Conservation (phyloP, 805 yeast genomes). For the Ogataea philodendri region DNA sequence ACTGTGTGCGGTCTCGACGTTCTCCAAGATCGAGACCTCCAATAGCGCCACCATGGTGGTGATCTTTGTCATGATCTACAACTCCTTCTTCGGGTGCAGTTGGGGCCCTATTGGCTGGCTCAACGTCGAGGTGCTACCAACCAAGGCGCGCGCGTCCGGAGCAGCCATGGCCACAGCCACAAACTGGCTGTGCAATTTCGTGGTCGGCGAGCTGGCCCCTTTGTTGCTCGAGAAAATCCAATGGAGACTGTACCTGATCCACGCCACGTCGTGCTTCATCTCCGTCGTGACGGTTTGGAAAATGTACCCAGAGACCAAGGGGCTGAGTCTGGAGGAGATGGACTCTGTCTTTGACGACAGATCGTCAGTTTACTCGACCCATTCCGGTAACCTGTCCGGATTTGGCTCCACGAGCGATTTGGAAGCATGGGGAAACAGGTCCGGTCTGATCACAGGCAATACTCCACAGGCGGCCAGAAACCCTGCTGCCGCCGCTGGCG, state of each 20-base stretch:
- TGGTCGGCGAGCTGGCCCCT: constrained; percentile 92
- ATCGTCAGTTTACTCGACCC: constrained; percentile 28
- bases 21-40: constrained; percentile 44
- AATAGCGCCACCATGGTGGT: constrained; percentile 73
- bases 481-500: constrained; percentile 17
- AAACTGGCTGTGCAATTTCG: constrained; percentile 89
- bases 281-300: constrained; percentile 72
- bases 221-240: constrained; percentile 69
- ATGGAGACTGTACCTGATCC: constrained; percentile 82
- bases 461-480: constrained; percentile 29
- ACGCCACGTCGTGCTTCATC: constrained; percentile 71
- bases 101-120: constrained; percentile 97
- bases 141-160: constrained; percentile 82
- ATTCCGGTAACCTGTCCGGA: constrained; percentile 16
- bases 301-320: constrained; percentile 87
- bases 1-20: constrained; percentile 61
- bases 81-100: constrained; percentile 81
- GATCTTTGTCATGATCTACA: constrained; percentile 70
- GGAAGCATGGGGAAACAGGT: constrained; percentile 21
- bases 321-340: constrained; percentile 87
- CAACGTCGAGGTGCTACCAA: constrained; percentile 80
- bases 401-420: constrained; percentile 21
- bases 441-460: constrained; percentile 8
- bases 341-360: constrained; percentile 81
- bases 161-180: constrained; percentile 89